These are phyloP conservation scores for Eruca vesicaria DNA, from an alignment of 441 rosid species.

Conservation along the genomic window DNA sequence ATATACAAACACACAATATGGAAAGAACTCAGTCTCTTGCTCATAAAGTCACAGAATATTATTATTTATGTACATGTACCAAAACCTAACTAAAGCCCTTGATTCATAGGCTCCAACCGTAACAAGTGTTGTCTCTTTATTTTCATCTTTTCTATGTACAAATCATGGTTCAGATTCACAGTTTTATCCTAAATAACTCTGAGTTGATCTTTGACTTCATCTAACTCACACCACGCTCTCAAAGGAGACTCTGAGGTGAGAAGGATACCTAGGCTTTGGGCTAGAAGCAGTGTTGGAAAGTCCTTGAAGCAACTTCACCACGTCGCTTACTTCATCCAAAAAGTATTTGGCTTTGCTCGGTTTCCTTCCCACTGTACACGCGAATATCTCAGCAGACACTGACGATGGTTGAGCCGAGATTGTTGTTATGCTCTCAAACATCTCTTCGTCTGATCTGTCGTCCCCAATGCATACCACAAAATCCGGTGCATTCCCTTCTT, in stretches of 20 bases:
- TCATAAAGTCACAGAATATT: background rate
- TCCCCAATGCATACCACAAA: slow-evolving; percentile 62
- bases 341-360: slow-evolving; percentile 64
- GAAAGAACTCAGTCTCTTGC: slow-evolving; percentile 6
- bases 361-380: slow-evolving; percentile 57
- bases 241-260: slow-evolving; percentile 44
- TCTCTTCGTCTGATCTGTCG: slow-evolving; percentile 64
- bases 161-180: slow-evolving; percentile 14
- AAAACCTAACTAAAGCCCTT: slow-evolving; percentile 13
- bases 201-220: background rate
- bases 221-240: slow-evolving; percentile 42
- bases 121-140: slow-evolving; percentile 1
- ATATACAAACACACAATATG: background rate
- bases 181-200: background rate
- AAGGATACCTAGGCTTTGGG: slow-evolving; percentile 38
- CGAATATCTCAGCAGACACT: slow-evolving; percentile 46
- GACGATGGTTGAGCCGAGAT: slow-evolving; percentile 41
- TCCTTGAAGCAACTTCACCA: slow-evolving; percentile 52
- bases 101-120: background rate
- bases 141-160: slow-evolving; percentile 24
- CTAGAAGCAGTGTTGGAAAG: slow-evolving; percentile 45
- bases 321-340: slow-evolving; percentile 47
- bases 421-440: slow-evolving; percentile 59
- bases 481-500: slow-evolving; percentile 46
- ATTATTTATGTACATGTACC: background rate